Percentiles rank a stretch among this genome's conserved stretches.
These are phyloP conservation scores for Marasmius oreades DNA, from an alignment of 1,284 basidiomycete genomes.

Conservation along the genomic window DNA sequence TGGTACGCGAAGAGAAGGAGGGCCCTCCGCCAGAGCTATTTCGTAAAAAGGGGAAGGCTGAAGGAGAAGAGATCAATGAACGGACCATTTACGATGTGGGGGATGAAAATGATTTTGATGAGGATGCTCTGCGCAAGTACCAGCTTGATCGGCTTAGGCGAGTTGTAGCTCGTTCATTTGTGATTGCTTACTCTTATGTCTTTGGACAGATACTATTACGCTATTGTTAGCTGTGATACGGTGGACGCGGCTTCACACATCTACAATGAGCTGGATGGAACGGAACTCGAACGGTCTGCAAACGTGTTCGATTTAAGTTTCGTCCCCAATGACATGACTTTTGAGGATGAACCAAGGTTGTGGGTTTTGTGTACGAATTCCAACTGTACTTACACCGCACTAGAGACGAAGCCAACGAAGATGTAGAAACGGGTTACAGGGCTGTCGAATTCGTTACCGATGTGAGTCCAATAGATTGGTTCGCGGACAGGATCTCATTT, in stretches of 20 bases:
- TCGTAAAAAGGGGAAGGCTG: conserved; percentile 40
- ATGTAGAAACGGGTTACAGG: conserved; percentile 63
- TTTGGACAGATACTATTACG: conserved; percentile 86
- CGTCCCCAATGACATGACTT: conserved; percentile 90
- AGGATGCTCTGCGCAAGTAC: conserved; percentile 87
- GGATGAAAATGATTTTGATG: conserved; percentile 76
- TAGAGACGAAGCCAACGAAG: conserved; percentile 83
- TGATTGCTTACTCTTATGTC: background rate
- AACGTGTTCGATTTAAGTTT: conserved; percentile 96
- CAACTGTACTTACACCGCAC: background rate
- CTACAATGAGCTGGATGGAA: conserved; percentile 87
- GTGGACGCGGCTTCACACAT: conserved; percentile 78
- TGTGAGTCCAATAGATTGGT: conserved; percentile 41
- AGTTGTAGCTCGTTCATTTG: conserved; percentile 22
- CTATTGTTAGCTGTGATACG: conserved; percentile 88
- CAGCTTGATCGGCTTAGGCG: conserved; percentile 92
- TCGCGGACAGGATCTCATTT: too few relatives aligned
- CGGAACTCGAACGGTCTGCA: conserved; percentile 95
- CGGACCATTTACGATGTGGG: conserved; percentile 66
- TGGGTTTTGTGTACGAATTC: background rate
- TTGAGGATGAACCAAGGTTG: conserved; percentile 78
- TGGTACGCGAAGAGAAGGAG: conserved; percentile 85
- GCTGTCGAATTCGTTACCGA: conserved; percentile 93
- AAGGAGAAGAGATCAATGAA: conserved; percentile 61
- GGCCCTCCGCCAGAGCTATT: conserved; percentile 92